Evolutionary conservation across 257 asterid genomes (phyloP).

Genomic region (Echium plantagineum): DNA sequence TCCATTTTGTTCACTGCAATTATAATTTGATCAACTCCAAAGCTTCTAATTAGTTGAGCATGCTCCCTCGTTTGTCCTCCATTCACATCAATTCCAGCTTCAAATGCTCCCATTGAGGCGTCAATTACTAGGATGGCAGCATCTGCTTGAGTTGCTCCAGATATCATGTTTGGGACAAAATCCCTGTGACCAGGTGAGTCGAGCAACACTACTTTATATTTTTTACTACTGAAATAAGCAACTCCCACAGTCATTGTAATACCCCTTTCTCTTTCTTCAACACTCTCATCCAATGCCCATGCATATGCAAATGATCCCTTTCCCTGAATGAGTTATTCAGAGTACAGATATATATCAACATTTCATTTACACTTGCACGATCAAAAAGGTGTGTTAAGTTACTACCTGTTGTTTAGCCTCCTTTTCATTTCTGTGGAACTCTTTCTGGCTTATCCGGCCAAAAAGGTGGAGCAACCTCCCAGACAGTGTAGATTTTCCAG

Average conservation of each 20-base stretch:
- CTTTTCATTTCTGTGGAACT: constrained; percentile 72
- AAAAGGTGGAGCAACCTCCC: constrained; percentile 86
- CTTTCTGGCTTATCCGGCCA: constrained; percentile 77
- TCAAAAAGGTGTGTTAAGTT: constrained; percentile 1
- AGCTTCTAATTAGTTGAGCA: constrained; percentile 81
- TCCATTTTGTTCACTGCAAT: constrained; percentile 95
- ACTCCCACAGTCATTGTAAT: constrained; percentile 96
- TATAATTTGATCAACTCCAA: constrained; percentile 86
- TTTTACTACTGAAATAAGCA: constrained; percentile 68
- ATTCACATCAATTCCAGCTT: constrained; percentile 71
- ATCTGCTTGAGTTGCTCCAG: constrained; percentile 99
- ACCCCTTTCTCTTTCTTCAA: constrained; percentile 98
- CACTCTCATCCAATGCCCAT: constrained; percentile 98
- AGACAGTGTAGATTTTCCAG: constrained; percentile 96
- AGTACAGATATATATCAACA: constrained; percentile 7
- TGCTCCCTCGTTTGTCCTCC: constrained; percentile 98
- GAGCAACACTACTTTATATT: constrained; percentile 69
- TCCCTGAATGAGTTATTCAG: constrained; percentile 49
- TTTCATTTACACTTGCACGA: constrained; percentile 4
- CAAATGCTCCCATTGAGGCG: constrained; percentile 88
- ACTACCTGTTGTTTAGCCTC: constrained; percentile 79
- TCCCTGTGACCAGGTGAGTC: constrained; percentile 99
- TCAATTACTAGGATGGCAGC: constrained; percentile 90
- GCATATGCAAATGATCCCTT: constrained; percentile 98
- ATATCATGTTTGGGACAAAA: constrained; percentile 96